Conservation (phyloP, 352 stramenopile species). For the Thraustochytrium sp. region DNA sequence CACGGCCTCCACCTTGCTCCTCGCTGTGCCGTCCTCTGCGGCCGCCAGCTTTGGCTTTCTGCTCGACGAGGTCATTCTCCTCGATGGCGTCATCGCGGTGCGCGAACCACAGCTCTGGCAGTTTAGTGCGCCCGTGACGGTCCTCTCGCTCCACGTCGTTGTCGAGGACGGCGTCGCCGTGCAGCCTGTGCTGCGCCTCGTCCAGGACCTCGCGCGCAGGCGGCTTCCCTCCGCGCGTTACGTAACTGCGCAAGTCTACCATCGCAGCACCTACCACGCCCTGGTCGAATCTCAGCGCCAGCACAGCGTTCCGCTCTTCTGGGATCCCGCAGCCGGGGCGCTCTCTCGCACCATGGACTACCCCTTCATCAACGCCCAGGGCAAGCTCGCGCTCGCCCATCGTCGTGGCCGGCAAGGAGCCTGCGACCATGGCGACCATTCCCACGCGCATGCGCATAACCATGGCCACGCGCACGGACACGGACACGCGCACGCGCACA, state of each 20-base stretch:
- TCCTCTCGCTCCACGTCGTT: constrained; percentile 14
- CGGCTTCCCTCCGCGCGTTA: not conserved
- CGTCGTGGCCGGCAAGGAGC: not conserved
- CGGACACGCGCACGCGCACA: not conserved
- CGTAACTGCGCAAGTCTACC: constrained; percentile 12
- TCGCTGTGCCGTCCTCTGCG: not conserved
- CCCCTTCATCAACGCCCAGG: not conserved
- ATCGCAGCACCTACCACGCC: not conserved
- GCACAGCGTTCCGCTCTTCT: not conserved
- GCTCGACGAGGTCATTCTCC: not conserved
- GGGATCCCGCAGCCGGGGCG: not conserved
- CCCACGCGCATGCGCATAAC: not conserved
- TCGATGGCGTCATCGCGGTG: not conserved
- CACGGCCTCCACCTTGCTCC: constrained; percentile 15
- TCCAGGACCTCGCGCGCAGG: not conserved
- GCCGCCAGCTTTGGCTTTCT: not conserved
- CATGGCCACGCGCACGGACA: constrained; percentile 21
- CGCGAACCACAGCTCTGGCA: constrained; percentile 26
- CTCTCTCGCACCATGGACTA: not conserved
- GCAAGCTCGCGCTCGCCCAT: not conserved
- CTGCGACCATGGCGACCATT: not conserved
- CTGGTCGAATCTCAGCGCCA: constrained; percentile 8
- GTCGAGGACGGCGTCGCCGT: not conserved
- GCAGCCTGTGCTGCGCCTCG: not conserved
- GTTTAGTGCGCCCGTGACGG: not conserved